Percentiles rank a stretch among this genome's conserved stretches.
These are phyloP conservation scores for Hymenoscyphus linearis DNA, from an alignment of 2,329 filamentous ascomycete genomes.

Conservation along the genomic window DNA sequence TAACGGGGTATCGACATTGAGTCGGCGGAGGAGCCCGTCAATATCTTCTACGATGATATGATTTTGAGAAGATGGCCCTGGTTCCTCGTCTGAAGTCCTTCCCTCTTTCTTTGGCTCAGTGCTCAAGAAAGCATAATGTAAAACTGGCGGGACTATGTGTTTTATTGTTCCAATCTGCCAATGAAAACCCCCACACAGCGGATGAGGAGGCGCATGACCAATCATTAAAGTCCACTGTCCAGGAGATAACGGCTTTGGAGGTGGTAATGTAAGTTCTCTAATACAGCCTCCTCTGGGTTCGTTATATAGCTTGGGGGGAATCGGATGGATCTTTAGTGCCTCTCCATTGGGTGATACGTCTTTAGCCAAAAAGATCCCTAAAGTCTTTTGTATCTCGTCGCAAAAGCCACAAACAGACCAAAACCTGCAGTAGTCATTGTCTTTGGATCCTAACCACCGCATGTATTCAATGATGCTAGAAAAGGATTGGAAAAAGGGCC, in stretches of 20 bases:
- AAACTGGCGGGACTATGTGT: neutral
- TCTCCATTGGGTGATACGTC: neutral
- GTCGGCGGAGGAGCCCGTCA: neutral
- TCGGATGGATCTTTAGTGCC: neutral
- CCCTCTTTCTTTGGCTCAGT: neutral
- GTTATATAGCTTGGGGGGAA: neutral
- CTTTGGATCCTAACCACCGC: neutral
- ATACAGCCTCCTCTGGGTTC: too few species aligned
- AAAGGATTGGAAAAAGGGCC: neutral
- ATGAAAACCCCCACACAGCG: too few species aligned
- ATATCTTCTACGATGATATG: neutral
- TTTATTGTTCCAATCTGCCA: neutral
- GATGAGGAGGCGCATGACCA: neutral
- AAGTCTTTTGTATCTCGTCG: neutral
- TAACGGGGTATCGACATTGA: neutral
- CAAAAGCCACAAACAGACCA: neutral
- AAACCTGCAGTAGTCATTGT: too few species aligned
- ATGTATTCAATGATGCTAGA: neutral
- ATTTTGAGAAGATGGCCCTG: neutral
- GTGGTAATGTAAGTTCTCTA: too few species aligned
- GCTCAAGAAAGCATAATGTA: neutral
- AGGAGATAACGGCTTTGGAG: neutral
- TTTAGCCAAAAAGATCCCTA: neutral
- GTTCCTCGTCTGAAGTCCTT: neutral
- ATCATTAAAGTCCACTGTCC: neutral